These are phyloP conservation scores for Metschnikowia peoriensis DNA, from an alignment of 805 yeast genomes.

Conservation along the genomic window DNA sequence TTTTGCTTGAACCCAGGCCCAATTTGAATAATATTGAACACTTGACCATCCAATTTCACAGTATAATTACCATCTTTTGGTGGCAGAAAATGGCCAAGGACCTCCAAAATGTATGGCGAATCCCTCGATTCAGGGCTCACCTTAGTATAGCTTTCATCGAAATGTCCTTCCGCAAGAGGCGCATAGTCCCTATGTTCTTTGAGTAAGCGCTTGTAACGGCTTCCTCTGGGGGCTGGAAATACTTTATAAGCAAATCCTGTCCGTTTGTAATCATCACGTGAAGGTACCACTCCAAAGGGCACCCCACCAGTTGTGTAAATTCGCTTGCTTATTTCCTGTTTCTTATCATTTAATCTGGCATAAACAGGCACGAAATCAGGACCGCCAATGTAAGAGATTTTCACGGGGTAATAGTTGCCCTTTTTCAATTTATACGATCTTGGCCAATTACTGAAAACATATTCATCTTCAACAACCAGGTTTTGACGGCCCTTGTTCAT, in stretches of 20 bases:
- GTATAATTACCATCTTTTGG: background rate
- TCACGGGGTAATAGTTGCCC: background rate
- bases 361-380: background rate
- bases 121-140: background rate
- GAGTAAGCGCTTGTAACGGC: background rate
- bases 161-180: background rate
- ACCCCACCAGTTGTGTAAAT: no score
- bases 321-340: background rate
- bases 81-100: background rate
- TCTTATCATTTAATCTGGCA: background rate
- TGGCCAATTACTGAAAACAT: background rate
- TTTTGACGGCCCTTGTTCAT: background rate
- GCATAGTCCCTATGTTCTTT: background rate
- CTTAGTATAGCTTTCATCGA: background rate
- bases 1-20: background rate
- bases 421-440: background rate
- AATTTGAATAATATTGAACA: background rate
- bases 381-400: background rate
- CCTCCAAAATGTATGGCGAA: background rate
- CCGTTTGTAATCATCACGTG: no score
- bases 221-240: background rate
- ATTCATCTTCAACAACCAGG: background rate
- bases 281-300: no score
- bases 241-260: background rate
- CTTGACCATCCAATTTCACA: background rate